Evolutionary conservation across 345 rosid genomes (phyloP).

Genomic region (Physaria fendleri): DNA sequence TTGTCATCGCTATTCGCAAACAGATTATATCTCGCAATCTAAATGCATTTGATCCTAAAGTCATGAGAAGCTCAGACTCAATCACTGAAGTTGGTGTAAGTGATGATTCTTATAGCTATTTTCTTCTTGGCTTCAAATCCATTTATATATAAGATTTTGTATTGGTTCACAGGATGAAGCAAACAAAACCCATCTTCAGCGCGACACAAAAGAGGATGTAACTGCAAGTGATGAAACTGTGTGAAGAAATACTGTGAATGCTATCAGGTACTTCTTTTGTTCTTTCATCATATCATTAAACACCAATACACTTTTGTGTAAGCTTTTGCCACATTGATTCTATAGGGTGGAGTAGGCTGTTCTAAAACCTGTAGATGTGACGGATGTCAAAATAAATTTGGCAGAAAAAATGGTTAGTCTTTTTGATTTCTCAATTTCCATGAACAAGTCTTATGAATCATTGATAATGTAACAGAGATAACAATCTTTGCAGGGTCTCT

Average conservation of each 20-base stretch:
- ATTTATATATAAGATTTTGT: not conserved
- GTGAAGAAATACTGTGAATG: constrained; percentile 96
- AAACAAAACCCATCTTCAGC: constrained; percentile 82
- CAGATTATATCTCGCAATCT: constrained; percentile 91
- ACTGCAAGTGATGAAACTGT: constrained; percentile 88
- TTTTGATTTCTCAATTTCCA: not conserved
- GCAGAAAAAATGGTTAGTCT: constrained; percentile 68
- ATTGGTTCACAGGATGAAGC: constrained; percentile 29
- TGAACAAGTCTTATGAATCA: not conserved
- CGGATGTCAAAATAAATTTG: constrained; percentile 84
- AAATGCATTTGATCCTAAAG: constrained; percentile 94
- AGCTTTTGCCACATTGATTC: not conserved
- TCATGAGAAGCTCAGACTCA: constrained; percentile 52
- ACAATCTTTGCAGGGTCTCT: constrained; percentile 40
- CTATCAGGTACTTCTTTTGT: constrained; percentile 79
- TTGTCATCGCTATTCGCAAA: constrained; percentile 78
- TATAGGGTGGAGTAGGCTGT: constrained; percentile 85
- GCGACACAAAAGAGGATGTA: constrained; percentile 92
- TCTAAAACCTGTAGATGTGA: constrained; percentile 84
- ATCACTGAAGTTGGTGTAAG: constrained; percentile 43
- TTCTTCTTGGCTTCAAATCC: not conserved
- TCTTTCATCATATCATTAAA: too few species aligned
- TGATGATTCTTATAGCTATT: not conserved
- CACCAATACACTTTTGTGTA: not conserved
- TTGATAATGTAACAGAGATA: not conserved